These are phyloP conservation scores for Lagerstroemia speciosa DNA, from an alignment of 345 rosid genomes.

Conservation along the genomic window DNA sequence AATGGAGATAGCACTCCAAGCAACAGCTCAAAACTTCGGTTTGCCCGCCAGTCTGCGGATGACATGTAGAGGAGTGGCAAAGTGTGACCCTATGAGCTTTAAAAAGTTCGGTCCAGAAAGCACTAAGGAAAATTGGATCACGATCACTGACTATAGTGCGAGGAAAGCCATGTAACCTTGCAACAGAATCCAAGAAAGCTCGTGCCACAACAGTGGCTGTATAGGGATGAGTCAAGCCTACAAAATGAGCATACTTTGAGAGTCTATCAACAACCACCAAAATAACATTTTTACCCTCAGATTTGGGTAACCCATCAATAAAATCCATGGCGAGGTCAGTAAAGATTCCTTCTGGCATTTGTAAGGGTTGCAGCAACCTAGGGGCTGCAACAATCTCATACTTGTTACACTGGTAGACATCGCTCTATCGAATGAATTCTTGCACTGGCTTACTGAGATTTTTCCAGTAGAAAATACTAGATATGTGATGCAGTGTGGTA, in stretches of 20 bases:
- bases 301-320: no score
- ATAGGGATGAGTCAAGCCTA: neutral
- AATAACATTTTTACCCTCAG: no score
- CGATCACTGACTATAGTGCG: neutral
- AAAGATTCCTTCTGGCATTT: no score
- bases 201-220: neutral
- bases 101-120: neutral
- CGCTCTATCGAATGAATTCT: no score
- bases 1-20: neutral
- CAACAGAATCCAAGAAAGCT: neutral
- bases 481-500: no score
- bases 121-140: neutral
- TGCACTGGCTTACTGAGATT: no score
- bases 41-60: conserved; percentile 2
- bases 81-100: neutral
- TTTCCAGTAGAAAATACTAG: no score
- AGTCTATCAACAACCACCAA: neutral
- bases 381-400: no score
- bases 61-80: neutral
- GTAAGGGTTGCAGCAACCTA: no score
- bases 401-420: no score
- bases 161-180: neutral
- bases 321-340: no score
- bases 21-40: neutral
- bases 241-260: neutral